phyloP scores from a whole-genome alignment of 306 rosid genomes.

The Rosa lucieae region DNA sequence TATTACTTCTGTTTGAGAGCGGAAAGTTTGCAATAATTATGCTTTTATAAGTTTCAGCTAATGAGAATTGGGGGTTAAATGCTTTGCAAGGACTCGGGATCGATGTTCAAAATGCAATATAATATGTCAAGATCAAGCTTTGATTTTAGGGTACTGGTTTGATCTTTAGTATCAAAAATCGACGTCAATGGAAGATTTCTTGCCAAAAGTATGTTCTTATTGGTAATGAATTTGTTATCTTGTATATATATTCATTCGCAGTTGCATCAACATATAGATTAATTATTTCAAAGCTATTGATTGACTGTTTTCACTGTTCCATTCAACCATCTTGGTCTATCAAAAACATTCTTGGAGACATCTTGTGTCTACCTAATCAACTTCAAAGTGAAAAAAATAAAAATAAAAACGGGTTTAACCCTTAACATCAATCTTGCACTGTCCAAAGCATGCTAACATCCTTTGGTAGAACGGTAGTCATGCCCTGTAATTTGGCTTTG shows the following conservation, averaged over 20 bases:
- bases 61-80: not conserved
- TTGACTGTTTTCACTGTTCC: too few relatives aligned
- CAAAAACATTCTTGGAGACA: too few relatives aligned
- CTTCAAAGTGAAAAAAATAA: too few relatives aligned
- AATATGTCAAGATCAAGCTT: not conserved
- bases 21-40: slow-evolving; percentile 5
- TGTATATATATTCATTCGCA: not conserved
- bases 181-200: not conserved
- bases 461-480: too few relatives aligned
- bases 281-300: too few relatives aligned
- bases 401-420: too few relatives aligned
- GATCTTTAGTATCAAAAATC: not conserved
- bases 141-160: not conserved
- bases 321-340: too few relatives aligned
- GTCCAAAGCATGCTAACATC: too few relatives aligned
- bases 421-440: too few relatives aligned
- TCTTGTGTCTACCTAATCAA: too few relatives aligned
- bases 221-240: not conserved
- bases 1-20: slow-evolving; percentile 13
- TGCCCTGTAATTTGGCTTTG: too few relatives aligned
- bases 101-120: not conserved
- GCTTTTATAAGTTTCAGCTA: not conserved
- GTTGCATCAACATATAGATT: too few relatives aligned
- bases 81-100: not conserved
- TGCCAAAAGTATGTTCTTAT: not conserved